Conservation (phyloP, 306 rosid genomes). For the Cyamopsis tetragonoloba region DNA sequence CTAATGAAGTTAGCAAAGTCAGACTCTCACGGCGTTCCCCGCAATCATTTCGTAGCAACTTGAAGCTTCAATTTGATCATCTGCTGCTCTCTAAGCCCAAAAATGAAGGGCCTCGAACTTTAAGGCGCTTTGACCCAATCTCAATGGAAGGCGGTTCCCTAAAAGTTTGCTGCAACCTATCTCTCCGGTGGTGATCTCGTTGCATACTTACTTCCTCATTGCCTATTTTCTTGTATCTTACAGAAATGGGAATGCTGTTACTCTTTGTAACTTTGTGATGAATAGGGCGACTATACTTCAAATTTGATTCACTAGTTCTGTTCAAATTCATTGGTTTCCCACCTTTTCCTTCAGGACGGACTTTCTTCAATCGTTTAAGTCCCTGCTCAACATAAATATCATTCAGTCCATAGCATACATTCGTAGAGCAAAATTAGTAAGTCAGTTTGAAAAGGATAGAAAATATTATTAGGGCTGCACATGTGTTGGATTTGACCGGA, state of each 20-base stretch:
- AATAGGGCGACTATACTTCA: slow-evolving; percentile 34
- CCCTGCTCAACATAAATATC: slow-evolving; percentile 46
- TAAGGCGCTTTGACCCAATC: slow-evolving; percentile 65
- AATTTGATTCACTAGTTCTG: slow-evolving; percentile 51
- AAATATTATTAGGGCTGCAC: no score
- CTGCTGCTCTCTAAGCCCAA: slow-evolving; percentile 59
- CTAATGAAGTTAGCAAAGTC: slow-evolving; percentile 67
- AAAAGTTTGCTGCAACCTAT: slow-evolving; percentile 42
- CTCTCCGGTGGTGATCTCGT: slow-evolving; percentile 58
- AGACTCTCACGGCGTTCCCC: slow-evolving; percentile 37
- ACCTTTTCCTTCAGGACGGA: slow-evolving; percentile 50
- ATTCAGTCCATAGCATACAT: neutral
- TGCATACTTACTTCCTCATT: slow-evolving; percentile 53
- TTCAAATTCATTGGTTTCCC: slow-evolving; percentile 36
- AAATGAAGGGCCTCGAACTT: slow-evolving; percentile 72
- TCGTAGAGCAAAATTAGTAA: neutral
- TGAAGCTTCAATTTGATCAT: slow-evolving; percentile 54
- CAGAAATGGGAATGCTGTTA: slow-evolving; percentile 55
- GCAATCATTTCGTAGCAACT: slow-evolving; percentile 41
- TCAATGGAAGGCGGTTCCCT: slow-evolving; percentile 54
- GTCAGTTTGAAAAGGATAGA: neutral
- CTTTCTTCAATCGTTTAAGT: slow-evolving; percentile 70
- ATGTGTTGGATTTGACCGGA: no score
- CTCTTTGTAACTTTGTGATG: slow-evolving; percentile 45
- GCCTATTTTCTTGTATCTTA: slow-evolving; percentile 58